A percentile compares a stretch with the other conserved stretches of the same genome.
Evolutionary conservation across 2,329 filamentous ascomycete species (phyloP).

Genomic region (Tolypocladium cylindrosporum): DNA sequence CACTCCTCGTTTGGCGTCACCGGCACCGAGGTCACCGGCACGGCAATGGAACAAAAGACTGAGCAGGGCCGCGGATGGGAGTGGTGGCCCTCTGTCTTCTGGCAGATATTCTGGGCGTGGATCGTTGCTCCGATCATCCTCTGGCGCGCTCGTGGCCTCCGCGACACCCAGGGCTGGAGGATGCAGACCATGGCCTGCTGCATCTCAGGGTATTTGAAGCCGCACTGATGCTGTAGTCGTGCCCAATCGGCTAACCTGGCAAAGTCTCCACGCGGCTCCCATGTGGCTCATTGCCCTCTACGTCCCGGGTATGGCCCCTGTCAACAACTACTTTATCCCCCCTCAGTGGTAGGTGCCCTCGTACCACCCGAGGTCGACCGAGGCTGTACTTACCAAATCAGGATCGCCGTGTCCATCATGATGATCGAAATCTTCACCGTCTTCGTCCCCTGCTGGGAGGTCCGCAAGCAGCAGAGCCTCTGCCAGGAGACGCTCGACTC

Average conservation of each 20-base stretch:
- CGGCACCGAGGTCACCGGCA: constrained; percentile 50
- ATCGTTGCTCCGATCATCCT: constrained; percentile 51
- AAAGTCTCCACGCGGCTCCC: constrained; percentile 52
- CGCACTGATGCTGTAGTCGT: background rate
- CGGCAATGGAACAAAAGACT: constrained; percentile 36
- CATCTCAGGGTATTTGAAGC: constrained; percentile 29
- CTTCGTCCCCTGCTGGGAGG: constrained; percentile 52
- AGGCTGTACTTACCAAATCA: constrained; percentile 7
- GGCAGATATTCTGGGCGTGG: constrained; percentile 57
- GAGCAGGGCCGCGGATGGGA: constrained; percentile 48
- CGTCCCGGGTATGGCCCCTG: constrained; percentile 34
- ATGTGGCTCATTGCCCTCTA: constrained; percentile 56
- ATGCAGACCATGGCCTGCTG: constrained; percentile 48
- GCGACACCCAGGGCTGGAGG: constrained; percentile 58
- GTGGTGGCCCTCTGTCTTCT: constrained; percentile 57
- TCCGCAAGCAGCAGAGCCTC: constrained; percentile 33
- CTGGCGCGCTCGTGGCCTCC: constrained; percentile 49
- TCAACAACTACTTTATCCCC: constrained; percentile 48
- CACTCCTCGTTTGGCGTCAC: constrained; percentile 50
- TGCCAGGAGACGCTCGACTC: constrained; percentile 37
- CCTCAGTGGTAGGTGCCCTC: constrained; percentile 46
- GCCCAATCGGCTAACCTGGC: background rate
- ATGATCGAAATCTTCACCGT: constrained; percentile 54
- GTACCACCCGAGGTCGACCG: background rate
- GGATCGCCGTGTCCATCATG: constrained; percentile 50